Conservation (phyloP, 441 rosid species). For the Erysimum cheiri region DNA sequence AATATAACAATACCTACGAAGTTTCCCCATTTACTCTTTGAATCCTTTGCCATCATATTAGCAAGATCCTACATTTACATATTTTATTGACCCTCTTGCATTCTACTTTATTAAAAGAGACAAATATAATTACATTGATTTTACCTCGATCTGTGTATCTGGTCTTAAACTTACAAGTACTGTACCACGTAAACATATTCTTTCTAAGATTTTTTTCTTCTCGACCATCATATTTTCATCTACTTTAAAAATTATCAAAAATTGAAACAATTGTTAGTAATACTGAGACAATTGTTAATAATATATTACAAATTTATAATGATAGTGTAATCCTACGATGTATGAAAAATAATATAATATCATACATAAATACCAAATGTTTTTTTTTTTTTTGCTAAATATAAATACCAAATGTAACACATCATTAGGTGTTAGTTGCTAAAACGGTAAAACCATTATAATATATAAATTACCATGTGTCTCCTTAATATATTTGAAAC, state of each 20-base stretch:
- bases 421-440: no score
- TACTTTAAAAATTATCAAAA: not conserved
- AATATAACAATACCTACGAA: constrained; percentile 59
- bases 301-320: no score
- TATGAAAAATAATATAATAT: no score
- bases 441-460: no score
- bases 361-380: no score
- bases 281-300: no score
- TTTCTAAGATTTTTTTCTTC: constrained; percentile 10
- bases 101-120: not conserved
- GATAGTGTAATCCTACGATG: no score
- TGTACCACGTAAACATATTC: constrained; percentile 59
- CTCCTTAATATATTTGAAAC: no score
- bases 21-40: constrained; percentile 72
- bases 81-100: not conserved
- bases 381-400: no score
- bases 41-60: constrained; percentile 61
- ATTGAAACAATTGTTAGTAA: no score
- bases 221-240: constrained; percentile 3
- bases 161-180: constrained; percentile 64
- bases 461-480: no score
- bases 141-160: constrained; percentile 67
- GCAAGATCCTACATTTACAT: constrained; percentile 53
- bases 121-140: not conserved
- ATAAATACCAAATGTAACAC: no score